Conservation (phyloP, 495 filamentous ascomycete species). For the Aspergillus carlsbadensis region DNA sequence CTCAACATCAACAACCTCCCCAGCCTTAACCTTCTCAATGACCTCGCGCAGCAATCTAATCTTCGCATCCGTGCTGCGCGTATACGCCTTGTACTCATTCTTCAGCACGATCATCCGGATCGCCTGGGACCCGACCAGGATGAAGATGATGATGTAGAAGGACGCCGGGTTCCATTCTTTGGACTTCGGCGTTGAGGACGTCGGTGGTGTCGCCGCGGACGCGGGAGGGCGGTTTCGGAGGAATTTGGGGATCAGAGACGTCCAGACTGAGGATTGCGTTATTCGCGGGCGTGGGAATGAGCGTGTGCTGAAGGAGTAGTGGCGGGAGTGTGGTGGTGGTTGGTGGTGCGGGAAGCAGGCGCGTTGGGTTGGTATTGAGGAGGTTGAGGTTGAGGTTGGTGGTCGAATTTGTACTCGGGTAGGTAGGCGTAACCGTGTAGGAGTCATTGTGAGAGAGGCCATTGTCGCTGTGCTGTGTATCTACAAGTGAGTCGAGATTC, state of each 20-base stretch:
- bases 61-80: constrained; percentile 72
- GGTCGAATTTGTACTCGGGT: not conserved
- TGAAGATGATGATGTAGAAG: constrained; percentile 85
- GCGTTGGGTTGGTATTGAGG: not conserved
- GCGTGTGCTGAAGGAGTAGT: constrained; percentile 16
- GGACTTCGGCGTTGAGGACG: constrained; percentile 31
- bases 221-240: constrained; percentile 40
- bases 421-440: constrained; percentile 4
- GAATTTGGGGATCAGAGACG: constrained; percentile 57
- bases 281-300: constrained; percentile 54
- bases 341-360: not conserved
- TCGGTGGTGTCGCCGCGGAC: not conserved
- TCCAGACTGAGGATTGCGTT: constrained; percentile 68
- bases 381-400: not conserved
- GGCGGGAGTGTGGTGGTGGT: not conserved
- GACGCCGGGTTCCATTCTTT: constrained; percentile 92
- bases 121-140: constrained; percentile 89
- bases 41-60: constrained; percentile 78
- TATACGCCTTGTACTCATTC: constrained; percentile 69
- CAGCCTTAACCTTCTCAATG: constrained; percentile 74
- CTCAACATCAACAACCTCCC: constrained; percentile 90
- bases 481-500: constrained; percentile 1
- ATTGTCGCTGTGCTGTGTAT: not conserved
- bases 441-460: constrained; percentile 8
- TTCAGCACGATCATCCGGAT: constrained; percentile 85